Evolutionary conservation across 75 land plant genomes (phyloP).

Genomic region (Picea sitchensis): DNA sequence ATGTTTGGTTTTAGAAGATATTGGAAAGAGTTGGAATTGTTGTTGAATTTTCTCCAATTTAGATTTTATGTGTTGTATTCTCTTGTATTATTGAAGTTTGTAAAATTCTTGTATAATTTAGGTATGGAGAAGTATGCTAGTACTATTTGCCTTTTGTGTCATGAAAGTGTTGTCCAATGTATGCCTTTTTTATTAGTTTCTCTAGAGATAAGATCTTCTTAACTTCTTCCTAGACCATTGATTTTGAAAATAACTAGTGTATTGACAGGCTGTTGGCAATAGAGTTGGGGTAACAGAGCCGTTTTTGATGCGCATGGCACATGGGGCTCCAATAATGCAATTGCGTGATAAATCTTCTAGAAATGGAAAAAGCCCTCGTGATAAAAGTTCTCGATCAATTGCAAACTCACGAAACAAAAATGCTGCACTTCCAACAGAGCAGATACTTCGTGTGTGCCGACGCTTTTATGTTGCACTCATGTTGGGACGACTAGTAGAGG

Average conservation of each 20-base stretch:
- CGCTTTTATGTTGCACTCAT: conserved; percentile 95
- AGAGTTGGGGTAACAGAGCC: conserved; percentile 90
- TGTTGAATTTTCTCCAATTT: no score
- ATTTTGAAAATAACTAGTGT: background rate
- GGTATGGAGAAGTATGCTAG: no score
- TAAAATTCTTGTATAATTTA: no score
- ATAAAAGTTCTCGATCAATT: conserved; percentile 17
- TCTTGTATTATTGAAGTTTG: no score
- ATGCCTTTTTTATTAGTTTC: background rate
- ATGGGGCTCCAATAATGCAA: conserved; percentile 81
- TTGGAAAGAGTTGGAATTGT: no score
- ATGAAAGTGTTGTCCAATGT: no score
- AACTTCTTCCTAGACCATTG: background rate
- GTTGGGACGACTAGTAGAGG: conserved; percentile 90
- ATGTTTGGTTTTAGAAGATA: no score
- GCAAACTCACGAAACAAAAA: conserved; percentile 8
- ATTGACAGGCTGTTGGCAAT: conserved; percentile 89
- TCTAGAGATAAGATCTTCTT: background rate
- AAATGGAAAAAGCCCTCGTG: conserved; percentile 35
- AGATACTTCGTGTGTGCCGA: conserved; percentile 71
- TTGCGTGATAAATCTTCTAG: conserved; percentile 30
- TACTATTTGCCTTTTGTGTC: no score
- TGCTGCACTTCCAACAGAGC: conserved; percentile 43
- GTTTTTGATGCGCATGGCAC: conserved; percentile 98
- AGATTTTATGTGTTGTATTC: no score